Conservation (phyloP, 768 basidiomycete genomes). For the Lanmaoa rubissima region DNA sequence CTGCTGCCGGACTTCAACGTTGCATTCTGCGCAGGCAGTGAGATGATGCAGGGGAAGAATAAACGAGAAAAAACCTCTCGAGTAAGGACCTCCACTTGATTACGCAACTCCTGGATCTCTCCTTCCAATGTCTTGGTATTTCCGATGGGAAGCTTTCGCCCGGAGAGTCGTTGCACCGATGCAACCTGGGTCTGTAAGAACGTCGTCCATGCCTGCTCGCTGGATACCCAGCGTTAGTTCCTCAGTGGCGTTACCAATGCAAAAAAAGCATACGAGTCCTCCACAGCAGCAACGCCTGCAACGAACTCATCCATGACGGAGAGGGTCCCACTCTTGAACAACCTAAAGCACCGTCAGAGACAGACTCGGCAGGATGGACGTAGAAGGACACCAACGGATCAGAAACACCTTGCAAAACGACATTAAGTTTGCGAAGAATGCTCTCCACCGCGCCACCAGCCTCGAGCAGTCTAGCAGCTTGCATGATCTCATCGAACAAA, state of each 20-base stretch:
- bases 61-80: conserved; percentile 52
- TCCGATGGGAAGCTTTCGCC: conserved; percentile 57
- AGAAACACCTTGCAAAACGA: conserved; percentile 56
- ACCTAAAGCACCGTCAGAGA: conserved; percentile 38
- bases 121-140: conserved; percentile 45
- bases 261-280: conserved; percentile 54
- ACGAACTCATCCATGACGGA: conserved; percentile 64
- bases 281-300: conserved; percentile 54
- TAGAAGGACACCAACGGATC: conserved; percentile 49
- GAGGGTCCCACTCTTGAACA: conserved; percentile 58
- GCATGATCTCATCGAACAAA: conserved; percentile 59
- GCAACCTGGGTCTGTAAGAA: conserved; percentile 59
- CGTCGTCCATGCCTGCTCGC: conserved; percentile 62
- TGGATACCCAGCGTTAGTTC: conserved; percentile 31
- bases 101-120: conserved; percentile 59
- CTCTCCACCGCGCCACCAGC: conserved; percentile 44
- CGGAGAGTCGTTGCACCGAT: conserved; percentile 66
- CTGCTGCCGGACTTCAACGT: not conserved
- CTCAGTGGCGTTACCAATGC: not conserved
- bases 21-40: conserved; percentile 7
- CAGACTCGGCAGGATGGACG: not conserved
- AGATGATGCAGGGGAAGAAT: not conserved
- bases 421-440: conserved; percentile 54
- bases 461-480: conserved; percentile 48
- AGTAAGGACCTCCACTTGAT: conserved; percentile 59